Evolutionary conservation across 2,329 filamentous ascomycete species (phyloP).

Genomic region (Colletotrichum tropicale): DNA sequence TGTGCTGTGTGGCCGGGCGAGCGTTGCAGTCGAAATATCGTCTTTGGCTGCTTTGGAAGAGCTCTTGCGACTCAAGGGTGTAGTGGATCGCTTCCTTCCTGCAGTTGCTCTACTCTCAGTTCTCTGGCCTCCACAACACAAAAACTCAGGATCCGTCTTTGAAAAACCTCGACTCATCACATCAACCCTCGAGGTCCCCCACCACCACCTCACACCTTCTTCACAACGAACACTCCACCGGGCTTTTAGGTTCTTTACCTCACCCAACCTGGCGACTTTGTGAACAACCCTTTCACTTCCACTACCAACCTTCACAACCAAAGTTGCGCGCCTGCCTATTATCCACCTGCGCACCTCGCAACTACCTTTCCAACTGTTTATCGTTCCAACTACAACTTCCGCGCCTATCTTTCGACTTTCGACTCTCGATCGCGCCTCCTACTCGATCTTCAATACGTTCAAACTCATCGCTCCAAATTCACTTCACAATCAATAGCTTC

Average conservation of each 20-base stretch:
- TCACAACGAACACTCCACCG: not conserved
- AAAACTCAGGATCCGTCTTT: not conserved
- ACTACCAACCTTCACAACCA: not conserved
- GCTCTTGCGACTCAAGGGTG: not conserved
- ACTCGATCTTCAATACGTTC: not conserved
- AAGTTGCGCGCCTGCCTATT: not conserved
- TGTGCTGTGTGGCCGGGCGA: not conserved
- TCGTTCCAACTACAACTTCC: not conserved
- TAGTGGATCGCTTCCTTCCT: not conserved
- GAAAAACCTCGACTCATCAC: not conserved
- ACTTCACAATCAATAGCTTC: not conserved
- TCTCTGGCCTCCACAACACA: not conserved
- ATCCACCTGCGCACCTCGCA: not conserved
- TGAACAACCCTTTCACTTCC: not conserved
- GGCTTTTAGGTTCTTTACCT: not conserved
- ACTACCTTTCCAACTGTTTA: not conserved
- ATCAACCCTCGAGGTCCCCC: not conserved
- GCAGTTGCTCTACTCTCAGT: not conserved
- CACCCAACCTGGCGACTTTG: not conserved
- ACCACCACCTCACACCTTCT: not conserved
- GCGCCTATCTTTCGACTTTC: not conserved
- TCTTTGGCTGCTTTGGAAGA: not conserved
- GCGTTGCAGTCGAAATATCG: not conserved
- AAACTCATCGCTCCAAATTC: not conserved
- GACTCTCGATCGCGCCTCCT: not conserved